phyloP scores from a whole-genome alignment of 805 yeast genomes.

The Wickerhamiella domercqiae region DNA sequence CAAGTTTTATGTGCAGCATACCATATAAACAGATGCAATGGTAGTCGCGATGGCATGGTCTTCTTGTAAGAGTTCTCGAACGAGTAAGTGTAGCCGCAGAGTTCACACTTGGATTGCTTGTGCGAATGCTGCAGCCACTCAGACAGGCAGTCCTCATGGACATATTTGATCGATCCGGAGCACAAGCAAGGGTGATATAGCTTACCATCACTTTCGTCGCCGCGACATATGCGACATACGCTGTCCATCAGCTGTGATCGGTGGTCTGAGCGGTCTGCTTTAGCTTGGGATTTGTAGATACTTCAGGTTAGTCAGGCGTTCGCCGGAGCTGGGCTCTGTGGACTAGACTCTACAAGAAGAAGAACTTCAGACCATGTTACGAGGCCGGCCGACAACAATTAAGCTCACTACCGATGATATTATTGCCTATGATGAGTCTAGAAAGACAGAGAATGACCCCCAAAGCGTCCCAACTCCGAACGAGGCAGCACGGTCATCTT shows the following conservation, averaged over 20 bases:
- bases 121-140: conserved; percentile 72
- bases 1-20: conserved; percentile 2
- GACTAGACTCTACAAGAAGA: no score
- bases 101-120: conserved; percentile 61
- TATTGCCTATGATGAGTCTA: background rate
- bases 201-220: conserved; percentile 78
- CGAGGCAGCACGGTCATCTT: no score
- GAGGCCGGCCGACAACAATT: background rate
- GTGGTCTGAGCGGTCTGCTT: background rate
- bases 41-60: conserved; percentile 50
- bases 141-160: conserved; percentile 80
- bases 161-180: conserved; percentile 80
- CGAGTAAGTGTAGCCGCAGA: conserved; percentile 62
- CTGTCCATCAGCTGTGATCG: conserved; percentile 23
- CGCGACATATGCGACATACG: conserved; percentile 85
- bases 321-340: no score
- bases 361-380: background rate
- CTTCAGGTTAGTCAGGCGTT: no score
- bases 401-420: background rate
- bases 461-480: no score
- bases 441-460: no score
- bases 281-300: no score
- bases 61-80: conserved; percentile 52
- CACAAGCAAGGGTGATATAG: conserved; percentile 86
- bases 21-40: conserved; percentile 27